Base-by-base conservation (phyloP, 331 rosid genomes). In the Malus hybrid region DNA sequence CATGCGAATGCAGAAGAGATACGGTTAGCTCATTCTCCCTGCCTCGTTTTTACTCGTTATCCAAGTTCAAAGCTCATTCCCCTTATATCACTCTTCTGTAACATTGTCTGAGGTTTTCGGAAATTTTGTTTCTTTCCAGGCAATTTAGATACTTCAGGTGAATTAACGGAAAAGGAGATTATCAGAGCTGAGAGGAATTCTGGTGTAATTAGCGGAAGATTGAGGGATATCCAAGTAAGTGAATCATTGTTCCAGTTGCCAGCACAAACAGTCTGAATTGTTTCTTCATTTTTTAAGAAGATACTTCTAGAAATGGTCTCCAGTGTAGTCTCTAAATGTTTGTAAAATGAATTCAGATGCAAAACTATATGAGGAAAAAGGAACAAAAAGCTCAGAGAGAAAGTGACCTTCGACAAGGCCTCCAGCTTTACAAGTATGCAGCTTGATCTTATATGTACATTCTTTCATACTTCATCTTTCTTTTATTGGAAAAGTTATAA, bases 181-280 rank as follows among this genome's bases (percentile, higher is more conserved):
- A 95, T 95, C 78, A 88, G 99, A 85, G 97, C 97, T 19, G 99
- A 92, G 81, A 90, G 99, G 80, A 95, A 95, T 76, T 87, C 97
- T 14, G 99, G 97, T 54, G 87, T 95, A 52, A 67, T 95, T 74
- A 95, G 99, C 82, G 80, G 71, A 68, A 89, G 85, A 90, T 90
- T 95, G 81, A 90, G 99, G 86, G 98, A 95, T 80, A 95, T 95
- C 81, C 99, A 95, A 87, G 99, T 92, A 82, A 80, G 99, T 86
- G 39, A 22, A 57, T 54, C 28, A 28, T 20, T 36, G 56, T 71
- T 64, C 67, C 65, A 46, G 36, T 59, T 18, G 50, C 69, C 66
- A 61, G 69, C 20, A 7, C 20, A 62, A 74, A 24, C 56, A 52
- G 20, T 76, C 73, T 74, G 76, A 77, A 67, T 75, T 71, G 77